These are phyloP conservation scores for Agrostemma githago DNA, from an alignment of 148 eudicot genomes.

Conservation along the genomic window DNA sequence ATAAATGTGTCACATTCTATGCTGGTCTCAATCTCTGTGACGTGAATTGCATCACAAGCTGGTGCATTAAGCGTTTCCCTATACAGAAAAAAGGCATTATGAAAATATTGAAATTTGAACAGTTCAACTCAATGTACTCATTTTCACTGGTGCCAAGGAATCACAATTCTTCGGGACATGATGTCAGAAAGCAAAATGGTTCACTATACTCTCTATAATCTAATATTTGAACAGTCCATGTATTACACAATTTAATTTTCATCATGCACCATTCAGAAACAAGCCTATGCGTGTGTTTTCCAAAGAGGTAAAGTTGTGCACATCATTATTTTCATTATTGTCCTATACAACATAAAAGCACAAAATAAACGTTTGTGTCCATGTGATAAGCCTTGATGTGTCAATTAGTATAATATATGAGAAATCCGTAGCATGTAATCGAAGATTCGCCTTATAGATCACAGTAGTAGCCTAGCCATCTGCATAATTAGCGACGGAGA, in stretches of 20 bases:
- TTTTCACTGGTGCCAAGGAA: neutral
- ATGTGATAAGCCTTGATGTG: too few species aligned
- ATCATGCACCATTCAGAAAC: neutral
- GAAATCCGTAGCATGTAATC: too few species aligned
- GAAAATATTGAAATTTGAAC: neutral
- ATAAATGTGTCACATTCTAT: slow-evolving; percentile 91
- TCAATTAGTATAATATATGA: too few species aligned
- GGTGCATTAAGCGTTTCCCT: slow-evolving; percentile 88
- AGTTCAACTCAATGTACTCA: neutral
- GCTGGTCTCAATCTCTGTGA: slow-evolving; percentile 64
- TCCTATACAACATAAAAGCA: neutral
- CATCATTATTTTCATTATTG: neutral
- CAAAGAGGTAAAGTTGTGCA: neutral
- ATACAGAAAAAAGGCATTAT: slow-evolving; percentile 13
- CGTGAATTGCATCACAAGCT: slow-evolving; percentile 83
- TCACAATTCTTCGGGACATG: neutral
- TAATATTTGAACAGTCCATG: neutral
- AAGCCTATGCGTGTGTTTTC: neutral
- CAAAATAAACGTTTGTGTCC: neutral
- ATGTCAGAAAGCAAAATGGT: too few species aligned
- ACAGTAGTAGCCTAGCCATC: too few species aligned
- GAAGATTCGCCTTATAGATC: too few species aligned
- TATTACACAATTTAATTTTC: neutral
- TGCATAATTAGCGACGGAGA: too few species aligned
- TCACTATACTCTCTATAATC: neutral